Evolutionary conservation across 257 asterid species (phyloP), one percentile per base, ranked within the genome.

Genomic region (Plantago major): DNA sequence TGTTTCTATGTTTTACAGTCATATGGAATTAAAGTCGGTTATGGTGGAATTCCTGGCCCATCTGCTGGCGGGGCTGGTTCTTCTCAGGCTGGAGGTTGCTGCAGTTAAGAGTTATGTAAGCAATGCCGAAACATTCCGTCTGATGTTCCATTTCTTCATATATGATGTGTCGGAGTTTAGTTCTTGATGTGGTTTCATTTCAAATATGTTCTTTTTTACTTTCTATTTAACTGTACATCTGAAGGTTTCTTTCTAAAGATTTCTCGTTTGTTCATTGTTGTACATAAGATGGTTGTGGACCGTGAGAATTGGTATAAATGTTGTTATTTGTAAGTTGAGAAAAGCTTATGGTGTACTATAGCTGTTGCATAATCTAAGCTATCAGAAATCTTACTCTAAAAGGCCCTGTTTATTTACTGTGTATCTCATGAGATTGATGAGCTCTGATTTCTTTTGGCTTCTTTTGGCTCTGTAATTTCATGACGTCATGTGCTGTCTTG

Each of bases 31-130:
- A 87, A 89, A 82, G 88, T 93, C 16, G 99, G 99, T 33, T 82
- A 85, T 18, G 93, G 91, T 54, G 92, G 94, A 47, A 76, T 82
- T 51, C 89, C 85, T 0, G 95, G 96, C 60, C 78, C 94, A 11
- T 80, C 96, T 37, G 89, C 92, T 33, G 87, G 92, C 38, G 79
- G 96, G 67, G 93, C 75, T 60, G 95, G 90, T 59, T 78, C 76
- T 58, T 68, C 95, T 66, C 99, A 85, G 71, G 86, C 77, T 47
- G 96, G 96, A 60, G 95, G 94, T 60, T 89, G 99, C 79, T 93
- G 97, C 82, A 64, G 92, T 71, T 93, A 38, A 86, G 58, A 55
- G 56, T 60, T 53, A 17, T 40, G 42, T 33, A 50, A 66, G 38
- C 57, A 47, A 28, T 30, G 37, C 48, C 2, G 57, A 46, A 45